A percentile compares a stretch with the other conserved stretches of the same genome.
Conservation (phyloP, 345 rosid genomes). For the Arabis hirsuta region DNA sequence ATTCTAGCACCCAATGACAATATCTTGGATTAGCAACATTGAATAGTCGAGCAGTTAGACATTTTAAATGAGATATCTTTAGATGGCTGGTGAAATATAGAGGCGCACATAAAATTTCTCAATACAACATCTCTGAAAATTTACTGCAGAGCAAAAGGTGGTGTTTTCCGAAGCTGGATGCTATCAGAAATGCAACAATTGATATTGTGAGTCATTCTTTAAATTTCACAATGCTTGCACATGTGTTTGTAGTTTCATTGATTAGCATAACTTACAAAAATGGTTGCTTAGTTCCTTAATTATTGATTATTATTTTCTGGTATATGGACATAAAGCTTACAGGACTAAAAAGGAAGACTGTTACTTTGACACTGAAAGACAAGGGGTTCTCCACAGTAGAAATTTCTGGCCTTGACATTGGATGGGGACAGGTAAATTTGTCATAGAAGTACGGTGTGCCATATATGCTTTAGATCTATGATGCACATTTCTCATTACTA, state of each 20-base stretch:
- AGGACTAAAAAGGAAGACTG: slow-evolving; percentile 68
- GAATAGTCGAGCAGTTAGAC: not conserved
- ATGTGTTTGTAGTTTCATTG: slow-evolving; percentile 14
- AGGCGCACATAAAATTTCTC: slow-evolving; percentile 4
- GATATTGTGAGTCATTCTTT: slow-evolving; percentile 71
- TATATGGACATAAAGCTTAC: slow-evolving; percentile 63
- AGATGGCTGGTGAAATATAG: not conserved
- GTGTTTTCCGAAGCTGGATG: slow-evolving; percentile 86
- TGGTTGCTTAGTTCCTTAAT: slow-evolving; percentile 21
- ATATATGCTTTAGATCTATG: slow-evolving; percentile 6
- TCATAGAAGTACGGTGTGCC: not conserved
- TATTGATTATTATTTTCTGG: slow-evolving; percentile 26
- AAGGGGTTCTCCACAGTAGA: slow-evolving; percentile 65
- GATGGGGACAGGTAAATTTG: slow-evolving; percentile 91
- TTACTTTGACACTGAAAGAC: slow-evolving; percentile 65
- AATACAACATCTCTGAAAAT: slow-evolving; percentile 26
- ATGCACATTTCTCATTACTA: slow-evolving; percentile 15
- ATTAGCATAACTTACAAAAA: slow-evolving; percentile 4
- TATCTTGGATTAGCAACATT: not conserved
- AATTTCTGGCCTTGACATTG: slow-evolving; percentile 96
- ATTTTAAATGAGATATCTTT: not conserved
- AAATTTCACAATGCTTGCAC: slow-evolving; percentile 9
- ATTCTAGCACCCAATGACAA: slow-evolving; percentile 8
- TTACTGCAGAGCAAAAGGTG: slow-evolving; percentile 72
- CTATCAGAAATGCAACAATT: slow-evolving; percentile 87